These are phyloP conservation scores for Apiospora pterosperma DNA, from an alignment of 2,329 filamentous ascomycete species.

Conservation along the genomic window DNA sequence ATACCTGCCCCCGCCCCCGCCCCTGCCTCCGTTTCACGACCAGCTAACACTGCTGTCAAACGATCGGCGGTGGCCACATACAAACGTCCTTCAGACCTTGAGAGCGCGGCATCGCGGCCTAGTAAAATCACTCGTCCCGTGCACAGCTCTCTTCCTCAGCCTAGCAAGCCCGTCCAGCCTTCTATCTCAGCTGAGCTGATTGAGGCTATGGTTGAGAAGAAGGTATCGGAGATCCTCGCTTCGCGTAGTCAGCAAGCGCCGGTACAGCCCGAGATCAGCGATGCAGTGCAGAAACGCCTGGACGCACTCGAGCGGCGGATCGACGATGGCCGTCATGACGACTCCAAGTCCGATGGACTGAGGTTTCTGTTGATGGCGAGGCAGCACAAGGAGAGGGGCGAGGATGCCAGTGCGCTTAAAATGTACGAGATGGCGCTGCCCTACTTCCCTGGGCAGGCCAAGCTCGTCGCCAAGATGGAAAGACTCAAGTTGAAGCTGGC, in stretches of 20 bases:
- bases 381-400: constrained; percentile 81
- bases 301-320: constrained; percentile 86
- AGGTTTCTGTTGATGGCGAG: constrained; percentile 87
- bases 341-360: constrained; percentile 75
- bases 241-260: constrained; percentile 60
- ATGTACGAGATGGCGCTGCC: constrained; percentile 85
- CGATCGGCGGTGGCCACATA: constrained; percentile 32
- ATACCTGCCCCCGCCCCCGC: constrained; percentile 22
- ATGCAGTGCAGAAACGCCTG: constrained; percentile 75
- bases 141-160: constrained; percentile 15
- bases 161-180: constrained; percentile 10
- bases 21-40: constrained; percentile 8
- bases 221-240: constrained; percentile 84
- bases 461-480: constrained; percentile 68
- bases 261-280: constrained; percentile 56
- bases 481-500: constrained; percentile 53
- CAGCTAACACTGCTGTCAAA: constrained; percentile 13
- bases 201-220: constrained; percentile 87
- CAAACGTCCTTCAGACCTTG: constrained; percentile 37
- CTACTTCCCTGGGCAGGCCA: constrained; percentile 82
- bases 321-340: constrained; percentile 64
- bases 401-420: constrained; percentile 72
- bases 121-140: constrained; percentile 22
- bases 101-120: constrained; percentile 26
- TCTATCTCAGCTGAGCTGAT: constrained; percentile 68